phyloP scores from a whole-genome alignment of 148 eudicot genomes.

The Amaranthus cruentus region DNA sequence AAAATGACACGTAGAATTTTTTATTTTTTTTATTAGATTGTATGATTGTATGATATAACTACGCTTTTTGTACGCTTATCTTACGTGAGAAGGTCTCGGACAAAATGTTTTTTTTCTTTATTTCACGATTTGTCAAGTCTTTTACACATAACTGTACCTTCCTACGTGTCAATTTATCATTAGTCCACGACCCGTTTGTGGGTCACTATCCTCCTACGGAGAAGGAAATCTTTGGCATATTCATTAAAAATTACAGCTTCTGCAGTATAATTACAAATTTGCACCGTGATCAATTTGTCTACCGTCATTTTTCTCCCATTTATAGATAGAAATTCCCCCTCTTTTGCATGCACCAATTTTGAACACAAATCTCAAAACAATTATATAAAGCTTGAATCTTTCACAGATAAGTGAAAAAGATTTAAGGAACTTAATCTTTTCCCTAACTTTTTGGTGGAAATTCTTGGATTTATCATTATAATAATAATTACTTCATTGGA shows the following conservation, averaged over 20 bases:
- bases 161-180: neutral
- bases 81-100: no score
- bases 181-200: slow-evolving; percentile 24
- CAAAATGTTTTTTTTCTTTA: no score
- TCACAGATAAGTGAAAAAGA: neutral
- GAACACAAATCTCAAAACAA: neutral
- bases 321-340: neutral
- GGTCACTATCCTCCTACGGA: slow-evolving; percentile 10
- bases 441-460: neutral
- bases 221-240: slow-evolving; percentile 23
- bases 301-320: neutral
- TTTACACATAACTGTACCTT: no score
- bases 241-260: slow-evolving; percentile 15
- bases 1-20: no score
- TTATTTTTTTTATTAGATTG: no score
- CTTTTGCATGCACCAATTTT: neutral
- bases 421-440: neutral
- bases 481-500: neutral
- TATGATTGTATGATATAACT: no score
- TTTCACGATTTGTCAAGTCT: no score
- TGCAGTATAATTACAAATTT: slow-evolving; percentile 21
- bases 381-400: neutral
- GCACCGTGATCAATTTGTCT: slow-evolving; percentile 15
- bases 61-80: no score
- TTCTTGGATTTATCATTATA: neutral